These are phyloP conservation scores for Collybiopsis luxurians DNA, from an alignment of 768 basidiomycete genomes.

Conservation along the genomic window DNA sequence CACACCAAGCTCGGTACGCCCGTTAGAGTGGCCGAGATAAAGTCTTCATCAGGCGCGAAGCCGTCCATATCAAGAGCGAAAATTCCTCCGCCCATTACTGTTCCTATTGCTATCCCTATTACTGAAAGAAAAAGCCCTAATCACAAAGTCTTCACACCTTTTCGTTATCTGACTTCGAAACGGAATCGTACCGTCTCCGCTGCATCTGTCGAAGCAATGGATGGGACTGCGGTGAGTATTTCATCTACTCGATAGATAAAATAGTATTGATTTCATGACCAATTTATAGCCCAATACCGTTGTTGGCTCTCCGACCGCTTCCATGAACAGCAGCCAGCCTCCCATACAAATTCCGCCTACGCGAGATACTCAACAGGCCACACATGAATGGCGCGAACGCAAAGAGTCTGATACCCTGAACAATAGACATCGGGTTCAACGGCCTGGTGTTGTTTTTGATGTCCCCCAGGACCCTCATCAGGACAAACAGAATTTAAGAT, in stretches of 20 bases:
- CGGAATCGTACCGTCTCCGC: slow-evolving; percentile 67
- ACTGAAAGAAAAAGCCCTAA: slow-evolving; percentile 38
- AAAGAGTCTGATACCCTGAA: slow-evolving; percentile 41
- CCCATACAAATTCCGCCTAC: slow-evolving; percentile 54
- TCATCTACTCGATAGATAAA: slow-evolving; percentile 5
- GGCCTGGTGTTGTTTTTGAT: slow-evolving; percentile 69
- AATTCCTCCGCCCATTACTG: slow-evolving; percentile 17
- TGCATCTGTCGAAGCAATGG: slow-evolving; percentile 73
- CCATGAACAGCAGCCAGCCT: slow-evolving; percentile 58
- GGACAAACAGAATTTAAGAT: slow-evolving; percentile 29
- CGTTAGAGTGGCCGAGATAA: too few relatives aligned
- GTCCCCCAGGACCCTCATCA: slow-evolving; percentile 52
- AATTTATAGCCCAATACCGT: slow-evolving; percentile 60
- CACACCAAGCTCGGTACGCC: neutral
- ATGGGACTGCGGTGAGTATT: slow-evolving; percentile 73
- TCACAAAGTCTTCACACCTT: slow-evolving; percentile 56
- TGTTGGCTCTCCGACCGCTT: slow-evolving; percentile 71
- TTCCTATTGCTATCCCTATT: slow-evolving; percentile 27
- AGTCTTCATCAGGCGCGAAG: neutral
- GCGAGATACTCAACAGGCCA: slow-evolving; percentile 63
- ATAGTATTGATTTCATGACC: slow-evolving; percentile 11
- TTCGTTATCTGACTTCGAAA: slow-evolving; percentile 57
- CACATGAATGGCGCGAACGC: slow-evolving; percentile 68
- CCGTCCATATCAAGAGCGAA: slow-evolving; percentile 6
- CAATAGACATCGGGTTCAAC: slow-evolving; percentile 31